A percentile compares a stretch with the other conserved stretches of the same genome.
phyloP scores from a whole-genome alignment of 129 eudicot genomes.

The Mikania micrantha region DNA sequence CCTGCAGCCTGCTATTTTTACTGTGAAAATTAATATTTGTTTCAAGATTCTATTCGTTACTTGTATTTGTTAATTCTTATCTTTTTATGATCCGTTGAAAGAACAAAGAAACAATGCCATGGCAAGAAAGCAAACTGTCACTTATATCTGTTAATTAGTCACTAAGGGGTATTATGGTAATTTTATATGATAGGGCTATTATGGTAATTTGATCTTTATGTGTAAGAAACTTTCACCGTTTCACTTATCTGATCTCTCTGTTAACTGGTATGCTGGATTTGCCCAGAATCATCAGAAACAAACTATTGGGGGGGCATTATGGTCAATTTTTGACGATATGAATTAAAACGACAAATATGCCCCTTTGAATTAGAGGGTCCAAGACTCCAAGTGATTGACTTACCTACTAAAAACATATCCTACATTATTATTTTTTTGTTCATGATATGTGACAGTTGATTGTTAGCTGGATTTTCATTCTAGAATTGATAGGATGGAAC shows the following conservation, averaged over 20 bases:
- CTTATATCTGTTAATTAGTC: neutral
- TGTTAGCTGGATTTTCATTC: slow-evolving; percentile 8
- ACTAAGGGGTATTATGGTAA: neutral
- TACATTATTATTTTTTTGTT: too few species aligned
- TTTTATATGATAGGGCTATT: neutral
- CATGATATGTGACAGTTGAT: slow-evolving; percentile 22
- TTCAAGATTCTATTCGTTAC: neutral
- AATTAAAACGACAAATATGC: too few species aligned
- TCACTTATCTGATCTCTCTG: too few species aligned
- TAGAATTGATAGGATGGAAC: too few species aligned
- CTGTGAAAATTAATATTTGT: neutral
- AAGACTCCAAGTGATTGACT: too few species aligned
- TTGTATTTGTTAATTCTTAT: slow-evolving; percentile 2
- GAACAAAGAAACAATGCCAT: neutral
- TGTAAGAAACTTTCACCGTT: too few species aligned
- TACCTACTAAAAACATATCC: too few species aligned
- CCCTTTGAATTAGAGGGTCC: too few species aligned
- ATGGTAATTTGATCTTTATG: neutral
- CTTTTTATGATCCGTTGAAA: neutral
- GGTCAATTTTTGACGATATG: neutral
- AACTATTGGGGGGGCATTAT: neutral
- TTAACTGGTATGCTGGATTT: too few species aligned
- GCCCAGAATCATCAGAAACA: neutral
- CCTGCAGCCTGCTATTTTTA: neutral
- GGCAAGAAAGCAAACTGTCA: too few species aligned